Evolutionary conservation across 2,329 filamentous ascomycete genomes (phyloP), one percentile per base, ranked within the genome.

Genomic region (Ophiocordyceps camponoti-floridani): DNA sequence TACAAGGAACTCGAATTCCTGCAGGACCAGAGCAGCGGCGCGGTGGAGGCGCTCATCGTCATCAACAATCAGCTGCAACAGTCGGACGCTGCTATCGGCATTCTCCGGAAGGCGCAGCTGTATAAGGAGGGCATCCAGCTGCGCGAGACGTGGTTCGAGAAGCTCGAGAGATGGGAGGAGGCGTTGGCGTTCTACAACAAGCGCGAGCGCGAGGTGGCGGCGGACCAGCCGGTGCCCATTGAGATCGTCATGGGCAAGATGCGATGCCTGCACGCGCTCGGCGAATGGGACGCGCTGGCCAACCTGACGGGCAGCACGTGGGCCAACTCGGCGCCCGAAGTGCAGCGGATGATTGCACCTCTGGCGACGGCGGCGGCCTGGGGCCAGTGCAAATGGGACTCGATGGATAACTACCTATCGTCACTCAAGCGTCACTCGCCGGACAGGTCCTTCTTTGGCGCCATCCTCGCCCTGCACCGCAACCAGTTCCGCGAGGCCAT

Each of bases 1-100:
- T 99, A 98, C 67, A 99, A 99, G 59, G 91, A 99, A 61, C 71
- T 98, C 0, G 93, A 99, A 58, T 99, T 98, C 60, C 77, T 96
- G 47, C 89, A 95, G 52, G 93, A 98, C 58, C 91, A 96, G 60
- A 96, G 89, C 59, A 86, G 87, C 16, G 85, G 84, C 47, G 88
- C 89, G 3, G 91, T 98, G 1, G 91, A 99, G 62, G 93, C 93
- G 8, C 69, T 99, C 47, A 99, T 99, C 54, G 91, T 89, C 50
- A 98, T 99, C 68, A 99, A 99, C 65, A 98, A 99, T 58, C 89
- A 98, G 59, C 74, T 99, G 7, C 91, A 98, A 60, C 91, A 99
- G 60, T 95, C 91, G 8, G 91, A 99, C 63, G 93, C 91, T 30
- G 93, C 91, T 40, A 96, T 99, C 53, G 91, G 91, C 62, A 99